Conservation (phyloP, 2,329 filamentous ascomycete genomes). For the Parastagonospora avenae region DNA sequence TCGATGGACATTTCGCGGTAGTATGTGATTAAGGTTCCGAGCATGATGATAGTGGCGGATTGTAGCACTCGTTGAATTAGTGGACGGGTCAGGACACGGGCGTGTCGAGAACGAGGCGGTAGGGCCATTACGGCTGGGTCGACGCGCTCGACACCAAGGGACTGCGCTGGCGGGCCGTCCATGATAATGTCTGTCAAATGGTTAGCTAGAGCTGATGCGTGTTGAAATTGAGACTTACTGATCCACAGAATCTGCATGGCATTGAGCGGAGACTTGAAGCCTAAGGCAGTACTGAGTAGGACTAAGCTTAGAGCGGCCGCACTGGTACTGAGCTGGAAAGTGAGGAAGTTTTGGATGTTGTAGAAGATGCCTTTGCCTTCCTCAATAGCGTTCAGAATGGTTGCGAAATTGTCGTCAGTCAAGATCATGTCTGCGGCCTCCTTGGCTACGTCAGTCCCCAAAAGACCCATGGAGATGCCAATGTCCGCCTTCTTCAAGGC, state of each 20-base stretch:
- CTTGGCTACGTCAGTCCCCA: slow-evolving; percentile 97
- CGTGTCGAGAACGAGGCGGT: slow-evolving; percentile 83
- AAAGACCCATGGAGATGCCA: slow-evolving; percentile 92
- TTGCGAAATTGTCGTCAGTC: slow-evolving; percentile 87
- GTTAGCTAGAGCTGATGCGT: slow-evolving; percentile 21
- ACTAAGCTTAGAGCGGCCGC: slow-evolving; percentile 91
- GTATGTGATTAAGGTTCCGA: slow-evolving; percentile 90
- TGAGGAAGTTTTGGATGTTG: slow-evolving; percentile 99
- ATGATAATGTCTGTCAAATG: slow-evolving; percentile 84
- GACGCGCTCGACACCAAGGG: slow-evolving; percentile 91
- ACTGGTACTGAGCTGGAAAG: slow-evolving; percentile 96
- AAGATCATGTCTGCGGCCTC: slow-evolving; percentile 94
- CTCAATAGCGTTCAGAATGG: slow-evolving; percentile 92
- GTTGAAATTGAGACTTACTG: slow-evolving; percentile 66
- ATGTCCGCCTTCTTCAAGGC: slow-evolving; percentile 97
- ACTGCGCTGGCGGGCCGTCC: slow-evolving; percentile 97
- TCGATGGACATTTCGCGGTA: slow-evolving; percentile 87
- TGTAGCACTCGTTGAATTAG: slow-evolving; percentile 85
- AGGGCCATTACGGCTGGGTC: slow-evolving; percentile 93
- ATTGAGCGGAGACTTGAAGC: slow-evolving; percentile 94
- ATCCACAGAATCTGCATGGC: slow-evolving; percentile 99
- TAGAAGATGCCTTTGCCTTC: slow-evolving; percentile 99
- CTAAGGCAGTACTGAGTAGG: slow-evolving; percentile 87
- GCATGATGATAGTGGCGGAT: slow-evolving; percentile 86
- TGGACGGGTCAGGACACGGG: slow-evolving; percentile 85